Conservation (phyloP, 1,139 yeast species). For the Candida pseudoviswanathii region DNA sequence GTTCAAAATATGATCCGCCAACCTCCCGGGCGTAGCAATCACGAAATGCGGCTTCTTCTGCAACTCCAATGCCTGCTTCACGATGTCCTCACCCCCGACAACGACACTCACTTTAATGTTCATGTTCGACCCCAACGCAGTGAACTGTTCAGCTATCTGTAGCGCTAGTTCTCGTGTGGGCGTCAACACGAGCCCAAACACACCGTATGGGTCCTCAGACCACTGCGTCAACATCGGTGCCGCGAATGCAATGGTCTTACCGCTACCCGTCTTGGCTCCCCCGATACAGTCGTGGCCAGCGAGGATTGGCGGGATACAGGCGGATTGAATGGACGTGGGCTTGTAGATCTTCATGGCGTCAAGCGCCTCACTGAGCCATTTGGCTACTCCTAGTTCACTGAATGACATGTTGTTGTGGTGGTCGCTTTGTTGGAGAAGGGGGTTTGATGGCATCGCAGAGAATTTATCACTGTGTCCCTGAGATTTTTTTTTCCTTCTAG, state of each 20-base stretch:
- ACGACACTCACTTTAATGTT: constrained; percentile 78
- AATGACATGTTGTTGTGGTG: constrained; percentile 42
- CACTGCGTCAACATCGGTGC: constrained; percentile 93
- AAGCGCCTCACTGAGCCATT: constrained; percentile 85
- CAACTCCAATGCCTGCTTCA: constrained; percentile 78
- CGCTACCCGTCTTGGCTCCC: constrained; percentile 98
- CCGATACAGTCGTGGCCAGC: constrained; percentile 92
- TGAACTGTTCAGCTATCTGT: constrained; percentile 95
- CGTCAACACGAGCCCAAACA: constrained; percentile 83
- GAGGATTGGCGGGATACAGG: constrained; percentile 86
- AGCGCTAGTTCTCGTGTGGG: constrained; percentile 96
- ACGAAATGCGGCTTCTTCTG: constrained; percentile 90
- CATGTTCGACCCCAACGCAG: constrained; percentile 89
- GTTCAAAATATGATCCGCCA: constrained; percentile 87
- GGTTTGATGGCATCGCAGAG: background rate
- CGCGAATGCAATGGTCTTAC: constrained; percentile 97
- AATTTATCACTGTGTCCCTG: background rate
- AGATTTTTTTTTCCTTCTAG: background rate
- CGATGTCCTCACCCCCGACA: constrained; percentile 95
- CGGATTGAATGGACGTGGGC: constrained; percentile 86
- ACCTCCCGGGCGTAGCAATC: constrained; percentile 95
- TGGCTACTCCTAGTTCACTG: constrained; percentile 71
- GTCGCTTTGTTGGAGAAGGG: background rate
- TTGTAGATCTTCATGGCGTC: constrained; percentile 75
- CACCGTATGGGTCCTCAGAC: constrained; percentile 94